Conservation (phyloP, 768 basidiomycete genomes). For the Psilocybe azurescens region DNA sequence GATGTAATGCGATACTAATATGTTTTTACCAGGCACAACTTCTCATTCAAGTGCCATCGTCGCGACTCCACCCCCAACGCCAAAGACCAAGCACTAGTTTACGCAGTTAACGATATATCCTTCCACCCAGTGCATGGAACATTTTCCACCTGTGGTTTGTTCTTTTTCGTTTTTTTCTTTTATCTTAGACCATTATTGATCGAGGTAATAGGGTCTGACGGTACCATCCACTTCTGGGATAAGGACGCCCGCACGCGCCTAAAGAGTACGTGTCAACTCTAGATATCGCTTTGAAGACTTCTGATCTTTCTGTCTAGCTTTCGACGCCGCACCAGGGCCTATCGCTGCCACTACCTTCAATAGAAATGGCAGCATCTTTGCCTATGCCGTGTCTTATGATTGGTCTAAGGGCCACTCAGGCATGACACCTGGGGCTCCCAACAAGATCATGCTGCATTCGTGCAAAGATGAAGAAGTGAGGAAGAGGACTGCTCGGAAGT, state of each 20-base stretch:
- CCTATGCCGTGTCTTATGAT: constrained; percentile 92
- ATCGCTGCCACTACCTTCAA: constrained; percentile 86
- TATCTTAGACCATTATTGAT: background rate
- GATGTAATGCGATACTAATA: background rate
- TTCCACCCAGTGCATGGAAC: constrained; percentile 89
- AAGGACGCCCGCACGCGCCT: constrained; percentile 91
- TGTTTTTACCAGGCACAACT: constrained; percentile 64
- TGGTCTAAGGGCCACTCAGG: constrained; percentile 94
- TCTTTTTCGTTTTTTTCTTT: constrained; percentile 16
- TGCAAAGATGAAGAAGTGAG: constrained; percentile 90
- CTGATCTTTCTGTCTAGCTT: constrained; percentile 47
- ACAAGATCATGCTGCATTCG: constrained; percentile 84
- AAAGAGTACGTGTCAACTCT: constrained; percentile 63
- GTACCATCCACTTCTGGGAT: constrained; percentile 94
- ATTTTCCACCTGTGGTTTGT: constrained; percentile 77
- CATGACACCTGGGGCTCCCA: constrained; percentile 71
- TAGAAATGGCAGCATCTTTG: constrained; percentile 86
- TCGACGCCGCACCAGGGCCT: constrained; percentile 76
- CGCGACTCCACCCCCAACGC: constrained; percentile 58
- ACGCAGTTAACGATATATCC: constrained; percentile 83
- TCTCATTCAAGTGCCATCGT: constrained; percentile 88
- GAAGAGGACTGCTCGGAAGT: constrained; percentile 55
- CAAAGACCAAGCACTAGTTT: constrained; percentile 75
- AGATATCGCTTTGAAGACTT: background rate
- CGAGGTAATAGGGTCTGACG: constrained; percentile 66